Evolutionary conservation across 441 rosid genomes (phyloP).

Genomic region (Viola pubescens): DNA sequence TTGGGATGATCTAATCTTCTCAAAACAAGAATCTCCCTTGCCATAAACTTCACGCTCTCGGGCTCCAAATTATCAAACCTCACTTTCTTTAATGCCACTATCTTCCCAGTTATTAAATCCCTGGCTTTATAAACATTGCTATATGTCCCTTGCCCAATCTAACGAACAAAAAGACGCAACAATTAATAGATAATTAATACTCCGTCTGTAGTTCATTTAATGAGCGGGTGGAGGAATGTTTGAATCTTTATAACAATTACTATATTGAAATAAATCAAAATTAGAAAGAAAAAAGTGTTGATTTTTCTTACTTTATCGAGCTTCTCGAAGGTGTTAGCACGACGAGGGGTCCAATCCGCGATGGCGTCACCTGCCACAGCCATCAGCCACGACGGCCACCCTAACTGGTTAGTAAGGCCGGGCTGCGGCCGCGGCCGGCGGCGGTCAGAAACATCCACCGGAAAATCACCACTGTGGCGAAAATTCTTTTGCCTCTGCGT

Average conservation of each 20-base stretch:
- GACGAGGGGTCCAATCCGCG: conserved; percentile 70
- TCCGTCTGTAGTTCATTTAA: too few species aligned
- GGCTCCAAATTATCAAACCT: conserved; percentile 82
- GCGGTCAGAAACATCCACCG: conserved; percentile 21
- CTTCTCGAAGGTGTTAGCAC: conserved; percentile 74
- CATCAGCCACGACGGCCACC: conserved; percentile 85
- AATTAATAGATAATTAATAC: neutral
- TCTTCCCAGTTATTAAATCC: conserved; percentile 69
- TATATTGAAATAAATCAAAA: neutral
- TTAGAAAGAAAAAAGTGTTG: neutral
- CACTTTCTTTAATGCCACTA: conserved; percentile 85
- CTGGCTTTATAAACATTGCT: conserved; percentile 88
- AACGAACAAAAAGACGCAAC: conserved; percentile 1
- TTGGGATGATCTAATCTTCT: conserved; percentile 67
- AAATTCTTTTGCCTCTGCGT: conserved; percentile 22
- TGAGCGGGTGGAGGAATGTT: too few species aligned
- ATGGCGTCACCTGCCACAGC: conserved; percentile 75
- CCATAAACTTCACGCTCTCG: conserved; percentile 92
- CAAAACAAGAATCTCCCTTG: conserved; percentile 79
- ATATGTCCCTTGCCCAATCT: conserved; percentile 94
- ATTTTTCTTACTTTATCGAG: conserved; percentile 59
- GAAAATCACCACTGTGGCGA: conserved; percentile 36
- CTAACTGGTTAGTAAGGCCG: conserved; percentile 33
- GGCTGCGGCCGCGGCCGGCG: conserved; percentile 25
- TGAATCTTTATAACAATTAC: too few species aligned